A percentile compares a stretch with the other conserved stretches of the same genome.
Conservation (phyloP, 176 grass and related monocot species). For the Zea luxurians region DNA sequence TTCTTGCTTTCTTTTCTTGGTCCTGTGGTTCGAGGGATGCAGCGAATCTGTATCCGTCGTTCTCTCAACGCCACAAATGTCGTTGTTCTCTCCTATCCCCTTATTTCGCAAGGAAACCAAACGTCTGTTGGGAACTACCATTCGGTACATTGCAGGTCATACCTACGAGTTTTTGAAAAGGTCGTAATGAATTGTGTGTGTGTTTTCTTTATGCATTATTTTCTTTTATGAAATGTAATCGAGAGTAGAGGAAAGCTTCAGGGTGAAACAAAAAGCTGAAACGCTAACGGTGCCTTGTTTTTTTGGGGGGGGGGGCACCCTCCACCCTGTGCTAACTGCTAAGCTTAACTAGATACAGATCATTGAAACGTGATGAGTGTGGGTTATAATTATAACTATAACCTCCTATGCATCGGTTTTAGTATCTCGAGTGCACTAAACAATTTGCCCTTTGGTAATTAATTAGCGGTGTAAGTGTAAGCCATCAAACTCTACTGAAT, state of each 20-base stretch:
- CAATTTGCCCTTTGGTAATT: background rate
- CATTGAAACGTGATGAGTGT: background rate
- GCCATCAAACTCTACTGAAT: background rate
- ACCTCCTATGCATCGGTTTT: background rate
- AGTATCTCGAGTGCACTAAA: slow-evolving; percentile 2
- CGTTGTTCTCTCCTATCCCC: background rate
- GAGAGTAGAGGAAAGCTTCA: background rate
- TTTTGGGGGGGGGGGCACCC: too few species aligned
- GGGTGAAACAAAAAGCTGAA: background rate
- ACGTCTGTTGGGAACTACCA: background rate
- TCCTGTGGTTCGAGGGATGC: background rate
- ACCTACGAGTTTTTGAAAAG: background rate
- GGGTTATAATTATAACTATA: background rate
- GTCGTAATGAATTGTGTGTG: too few species aligned
- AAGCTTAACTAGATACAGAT: slow-evolving; percentile 2
- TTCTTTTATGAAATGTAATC: background rate
- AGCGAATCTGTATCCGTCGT: background rate
- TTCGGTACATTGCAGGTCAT: background rate
- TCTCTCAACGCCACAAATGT: background rate
- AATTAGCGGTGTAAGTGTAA: background rate
- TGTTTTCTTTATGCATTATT: background rate
- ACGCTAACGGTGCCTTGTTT: background rate
- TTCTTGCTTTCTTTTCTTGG: background rate
- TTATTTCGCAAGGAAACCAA: background rate
- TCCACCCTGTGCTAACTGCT: background rate